Evolutionary conservation across 345 rosid genomes (phyloP).

Genomic region (Citrus australasica): DNA sequence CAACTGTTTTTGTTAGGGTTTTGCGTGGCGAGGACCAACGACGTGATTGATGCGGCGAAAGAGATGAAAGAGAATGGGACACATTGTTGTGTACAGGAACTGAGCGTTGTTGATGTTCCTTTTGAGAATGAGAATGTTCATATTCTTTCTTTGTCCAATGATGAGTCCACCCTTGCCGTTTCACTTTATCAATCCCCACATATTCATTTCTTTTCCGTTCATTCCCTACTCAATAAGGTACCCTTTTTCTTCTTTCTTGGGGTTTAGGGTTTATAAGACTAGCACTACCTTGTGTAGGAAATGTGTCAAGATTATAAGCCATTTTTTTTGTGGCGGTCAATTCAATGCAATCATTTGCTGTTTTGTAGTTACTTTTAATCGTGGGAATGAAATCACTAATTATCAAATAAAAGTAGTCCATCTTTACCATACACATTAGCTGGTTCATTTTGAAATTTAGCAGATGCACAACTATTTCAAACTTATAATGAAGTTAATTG

Average conservation of each 20-base stretch:
- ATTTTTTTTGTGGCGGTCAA: background rate
- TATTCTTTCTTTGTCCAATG: slow-evolving; percentile 60
- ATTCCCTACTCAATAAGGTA: slow-evolving; percentile 60
- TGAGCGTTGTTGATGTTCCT: slow-evolving; percentile 63
- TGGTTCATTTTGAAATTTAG: background rate
- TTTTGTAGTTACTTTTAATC: background rate
- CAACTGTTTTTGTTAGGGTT: slow-evolving; percentile 49
- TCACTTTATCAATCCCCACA: slow-evolving; percentile 39
- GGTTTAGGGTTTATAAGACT: background rate
- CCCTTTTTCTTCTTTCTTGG: too few relatives aligned
- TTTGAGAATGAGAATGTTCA: slow-evolving; percentile 44
- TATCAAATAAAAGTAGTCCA: background rate
- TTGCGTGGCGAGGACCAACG: slow-evolving; percentile 67
- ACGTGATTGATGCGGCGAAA: slow-evolving; percentile 62
- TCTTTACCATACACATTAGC: too few relatives aligned
- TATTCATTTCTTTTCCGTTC: slow-evolving; percentile 58
- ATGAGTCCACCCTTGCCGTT: slow-evolving; percentile 65
- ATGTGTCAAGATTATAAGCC: background rate
- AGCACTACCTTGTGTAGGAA: background rate
- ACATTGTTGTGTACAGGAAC: slow-evolving; percentile 41
- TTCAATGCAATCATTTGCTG: background rate
- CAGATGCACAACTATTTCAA: background rate
- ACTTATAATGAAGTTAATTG: background rate
- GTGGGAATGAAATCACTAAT: background rate
- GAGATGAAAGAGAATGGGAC: slow-evolving; percentile 35